These are phyloP conservation scores for Zygosaccharomyces siamensis DNA, from an alignment of 805 yeast species.

Conservation along the genomic window DNA sequence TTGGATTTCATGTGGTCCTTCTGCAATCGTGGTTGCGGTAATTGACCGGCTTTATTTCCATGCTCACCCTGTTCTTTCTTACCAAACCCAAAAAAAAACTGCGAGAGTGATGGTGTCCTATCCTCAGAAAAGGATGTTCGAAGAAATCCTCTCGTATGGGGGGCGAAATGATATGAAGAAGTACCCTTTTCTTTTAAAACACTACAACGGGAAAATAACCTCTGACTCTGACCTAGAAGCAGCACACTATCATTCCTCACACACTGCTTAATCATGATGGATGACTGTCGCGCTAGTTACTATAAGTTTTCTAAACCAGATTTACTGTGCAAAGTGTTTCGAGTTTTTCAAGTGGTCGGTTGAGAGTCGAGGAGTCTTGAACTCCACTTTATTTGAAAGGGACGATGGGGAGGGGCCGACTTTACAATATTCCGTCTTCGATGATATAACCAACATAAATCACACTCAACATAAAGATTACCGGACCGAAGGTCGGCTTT, in stretches of 20 bases:
- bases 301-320: background rate
- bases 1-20: slow-evolving; percentile 12
- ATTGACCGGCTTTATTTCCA: background rate
- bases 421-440: background rate
- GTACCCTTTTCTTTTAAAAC: slow-evolving; percentile 3
- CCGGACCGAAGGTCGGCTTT: slow-evolving; percentile 7
- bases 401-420: background rate
- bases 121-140: slow-evolving; percentile 16
- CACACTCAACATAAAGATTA: background rate
- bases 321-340: background rate
- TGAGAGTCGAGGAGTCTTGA: background rate
- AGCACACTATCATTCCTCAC: slow-evolving; percentile 10
- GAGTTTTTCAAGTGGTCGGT: too few species aligned
- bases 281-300: background rate
- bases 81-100: slow-evolving; percentile 9
- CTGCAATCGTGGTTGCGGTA: background rate
- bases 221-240: slow-evolving; percentile 8
- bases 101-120: slow-evolving; percentile 6
- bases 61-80: slow-evolving; percentile 2
- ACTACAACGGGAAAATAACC: slow-evolving; percentile 10
- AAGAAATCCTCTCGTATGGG: slow-evolving; percentile 12
- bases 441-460: background rate
- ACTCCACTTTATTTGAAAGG: background rate
- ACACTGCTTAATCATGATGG: slow-evolving; percentile 12
- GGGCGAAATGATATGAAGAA: slow-evolving; percentile 6